Percentiles rank a stretch among this genome's conserved stretches.
phyloP scores from a whole-genome alignment of 768 basidiomycete genomes.

The Russula earlei region DNA sequence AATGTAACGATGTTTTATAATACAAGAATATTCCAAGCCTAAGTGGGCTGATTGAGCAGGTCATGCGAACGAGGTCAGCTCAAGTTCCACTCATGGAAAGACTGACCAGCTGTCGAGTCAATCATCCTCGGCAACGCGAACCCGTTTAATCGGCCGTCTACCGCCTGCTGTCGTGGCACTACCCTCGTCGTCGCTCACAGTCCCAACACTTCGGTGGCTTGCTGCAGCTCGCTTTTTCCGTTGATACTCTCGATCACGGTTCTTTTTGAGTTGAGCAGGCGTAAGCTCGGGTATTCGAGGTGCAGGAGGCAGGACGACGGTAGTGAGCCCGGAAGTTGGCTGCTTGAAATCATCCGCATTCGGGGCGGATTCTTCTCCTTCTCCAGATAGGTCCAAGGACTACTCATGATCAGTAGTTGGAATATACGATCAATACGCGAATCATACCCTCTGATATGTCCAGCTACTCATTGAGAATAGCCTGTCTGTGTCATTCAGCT shows the following conservation, averaged over 20 bases:
- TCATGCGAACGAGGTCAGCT: not conserved
- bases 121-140: slow-evolving; percentile 50
- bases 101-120: not conserved
- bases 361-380: slow-evolving; percentile 53
- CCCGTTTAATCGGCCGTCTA: slow-evolving; percentile 59
- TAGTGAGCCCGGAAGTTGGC: slow-evolving; percentile 64
- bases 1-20: slow-evolving; percentile 2
- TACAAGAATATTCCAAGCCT: slow-evolving; percentile 10
- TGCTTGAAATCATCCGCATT: slow-evolving; percentile 62
- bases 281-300: slow-evolving; percentile 57
- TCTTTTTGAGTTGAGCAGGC: slow-evolving; percentile 65
- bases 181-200: slow-evolving; percentile 65
- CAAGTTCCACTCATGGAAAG: not conserved
- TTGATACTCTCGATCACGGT: slow-evolving; percentile 75
- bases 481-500: slow-evolving; percentile 68
- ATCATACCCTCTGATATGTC: slow-evolving; percentile 59
- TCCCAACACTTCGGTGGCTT: slow-evolving; percentile 54
- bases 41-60: not conserved
- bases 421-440: not conserved
- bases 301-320: slow-evolving; percentile 69
- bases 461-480: slow-evolving; percentile 76
- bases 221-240: slow-evolving; percentile 60
- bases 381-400: slow-evolving; percentile 69
- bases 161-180: slow-evolving; percentile 31
- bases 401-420: slow-evolving; percentile 24